Conservation (phyloP, 2,329 filamentous ascomycete species). For the Clonostachys chloroleuca region DNA sequence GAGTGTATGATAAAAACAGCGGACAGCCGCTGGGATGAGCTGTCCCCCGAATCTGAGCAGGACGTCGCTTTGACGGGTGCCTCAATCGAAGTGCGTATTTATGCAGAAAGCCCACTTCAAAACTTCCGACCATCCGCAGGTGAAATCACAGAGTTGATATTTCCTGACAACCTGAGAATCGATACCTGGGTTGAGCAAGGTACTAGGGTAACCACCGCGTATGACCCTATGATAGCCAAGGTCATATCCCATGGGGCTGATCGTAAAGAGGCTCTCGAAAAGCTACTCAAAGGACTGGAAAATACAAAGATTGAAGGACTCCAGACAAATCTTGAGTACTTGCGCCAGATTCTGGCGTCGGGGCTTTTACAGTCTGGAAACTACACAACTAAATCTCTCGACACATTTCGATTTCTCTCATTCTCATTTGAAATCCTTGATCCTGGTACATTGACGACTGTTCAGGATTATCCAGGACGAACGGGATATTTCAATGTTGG, state of each 20-base stretch:
- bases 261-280: constrained; percentile 58
- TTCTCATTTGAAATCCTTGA: constrained; percentile 27
- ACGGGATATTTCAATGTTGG: constrained; percentile 29
- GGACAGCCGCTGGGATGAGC: constrained; percentile 2
- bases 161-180: constrained; percentile 48
- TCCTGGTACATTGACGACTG: constrained; percentile 24
- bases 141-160: constrained; percentile 49
- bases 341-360: constrained; percentile 18
- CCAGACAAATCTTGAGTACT: constrained; percentile 26
- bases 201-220: constrained; percentile 68
- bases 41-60: constrained; percentile 7
- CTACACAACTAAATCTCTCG: constrained; percentile 25
- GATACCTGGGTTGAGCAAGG: constrained; percentile 66
- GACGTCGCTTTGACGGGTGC: constrained; percentile 10
- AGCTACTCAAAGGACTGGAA: constrained; percentile 56
- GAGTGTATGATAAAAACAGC: constrained; percentile 36
- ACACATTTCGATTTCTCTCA: constrained; percentile 17
- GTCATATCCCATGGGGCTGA: constrained; percentile 61
- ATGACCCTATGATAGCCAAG: constrained; percentile 75
- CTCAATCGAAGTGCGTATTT: constrained; percentile 32
- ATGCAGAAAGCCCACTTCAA: constrained; percentile 48
- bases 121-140: constrained; percentile 57
- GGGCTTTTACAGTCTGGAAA: constrained; percentile 15
- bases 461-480: constrained; percentile 35
- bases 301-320: constrained; percentile 26